A percentile compares a stretch with the other conserved stretches of the same genome.
phyloP scores from a whole-genome alignment of 495 filamentous ascomycete genomes.

The Tetracladium setigerum region DNA sequence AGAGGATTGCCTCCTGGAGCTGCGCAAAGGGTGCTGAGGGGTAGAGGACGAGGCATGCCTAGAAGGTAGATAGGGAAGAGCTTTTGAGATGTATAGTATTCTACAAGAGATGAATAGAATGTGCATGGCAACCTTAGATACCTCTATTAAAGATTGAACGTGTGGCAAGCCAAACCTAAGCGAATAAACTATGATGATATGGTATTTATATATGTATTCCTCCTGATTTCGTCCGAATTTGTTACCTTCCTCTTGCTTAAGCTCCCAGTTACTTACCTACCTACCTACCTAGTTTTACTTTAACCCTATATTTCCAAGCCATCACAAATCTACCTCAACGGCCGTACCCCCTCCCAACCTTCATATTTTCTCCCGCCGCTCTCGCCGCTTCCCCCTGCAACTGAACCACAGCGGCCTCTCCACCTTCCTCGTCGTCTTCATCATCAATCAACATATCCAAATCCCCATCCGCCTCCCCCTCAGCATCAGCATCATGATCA shows the following conservation, averaged over 20 bases:
- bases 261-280: too few relatives aligned
- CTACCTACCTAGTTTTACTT: background rate
- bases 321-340: too few relatives aligned
- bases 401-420: conserved; percentile 11
- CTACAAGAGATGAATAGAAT: background rate
- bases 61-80: conserved; percentile 45
- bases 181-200: background rate
- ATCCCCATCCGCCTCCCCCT: conserved; percentile 35
- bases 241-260: too few relatives aligned
- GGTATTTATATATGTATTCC: background rate
- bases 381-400: conserved; percentile 13
- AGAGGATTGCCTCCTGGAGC: conserved; percentile 82
- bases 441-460: conserved; percentile 45
- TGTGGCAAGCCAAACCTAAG: too few relatives aligned
- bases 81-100: background rate
- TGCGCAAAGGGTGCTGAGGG: conserved; percentile 80
- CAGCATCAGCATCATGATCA: conserved; percentile 20
- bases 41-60: conserved; percentile 87
- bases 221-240: too few relatives aligned
- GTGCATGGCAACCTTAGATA: too few relatives aligned
- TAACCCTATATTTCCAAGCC: too few relatives aligned
- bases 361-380: conserved; percentile 15
- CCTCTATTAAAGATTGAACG: too few relatives aligned
- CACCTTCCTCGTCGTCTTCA: conserved; percentile 14
- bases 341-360: conserved; percentile 10